Base-by-base conservation (phyloP, 2,329 filamentous ascomycete species). In the Trichoderma simmonsii region DNA sequence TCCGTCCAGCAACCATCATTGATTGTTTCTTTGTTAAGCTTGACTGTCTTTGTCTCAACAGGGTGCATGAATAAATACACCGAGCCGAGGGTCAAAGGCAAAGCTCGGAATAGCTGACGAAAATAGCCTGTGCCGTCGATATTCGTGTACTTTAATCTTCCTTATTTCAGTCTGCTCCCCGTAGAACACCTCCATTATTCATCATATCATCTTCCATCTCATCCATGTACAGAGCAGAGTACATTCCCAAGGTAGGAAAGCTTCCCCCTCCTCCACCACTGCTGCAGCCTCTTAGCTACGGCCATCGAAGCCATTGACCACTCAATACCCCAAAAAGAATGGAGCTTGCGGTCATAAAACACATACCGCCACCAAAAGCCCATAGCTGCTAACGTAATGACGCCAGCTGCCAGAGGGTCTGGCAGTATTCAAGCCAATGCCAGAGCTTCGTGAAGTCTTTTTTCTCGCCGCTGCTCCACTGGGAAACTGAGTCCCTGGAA, bases 391-490 rank as follows among this genome's bases (percentile, higher is more conserved):
- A 34, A 51, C 32, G 65, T 69, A 69, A 69, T 69, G 56, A 32
- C 30, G 48, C 24, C 54, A 48, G 21, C 32, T 59, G 12, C 56
- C 24, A 43, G 32, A 15, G 18, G n/a, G 30, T 34, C 59, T 24
- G 39, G 9, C 30, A 36, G 32, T 24, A 1, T 57, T 30, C 21
- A 26, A 18, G 30, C 57, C 57, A 62, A 36, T 59, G 54, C 32
- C 34, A 14, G 4, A 70, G 66, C 57, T 62, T 34, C 36, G 54
- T 24, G 15, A 32, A 68, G 18, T 67, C 21, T 34, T 61, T 61
- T 61, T 51, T 54, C 43, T 62, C 54, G 56, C 66, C 34, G 39
- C 57, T 61, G 39, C 57, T 70, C 66, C 66, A 70, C 66, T 24
- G 26, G 28, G 28, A n/a, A 36, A 26, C 56, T 36, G 66, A 60